Conservation (phyloP, 805 yeast genomes). For the Wickerhamiella azymoides region DNA sequence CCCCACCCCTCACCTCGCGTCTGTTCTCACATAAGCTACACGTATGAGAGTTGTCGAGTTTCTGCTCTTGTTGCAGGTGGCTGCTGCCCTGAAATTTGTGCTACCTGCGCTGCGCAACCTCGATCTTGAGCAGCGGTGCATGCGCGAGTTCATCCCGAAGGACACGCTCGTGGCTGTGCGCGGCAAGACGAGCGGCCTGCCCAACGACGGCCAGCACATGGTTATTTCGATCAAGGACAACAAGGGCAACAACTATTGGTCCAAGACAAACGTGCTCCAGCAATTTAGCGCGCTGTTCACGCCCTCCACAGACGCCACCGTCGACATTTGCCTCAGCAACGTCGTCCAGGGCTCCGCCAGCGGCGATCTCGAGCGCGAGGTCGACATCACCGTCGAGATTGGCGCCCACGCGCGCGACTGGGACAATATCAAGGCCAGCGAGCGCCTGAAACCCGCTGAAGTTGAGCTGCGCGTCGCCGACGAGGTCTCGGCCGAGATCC, state of each 20-base stretch:
- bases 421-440: constrained; percentile 86
- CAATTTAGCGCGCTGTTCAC: constrained; percentile 67
- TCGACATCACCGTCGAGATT: constrained; percentile 84
- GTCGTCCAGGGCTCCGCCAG: constrained; percentile 28
- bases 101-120: constrained; percentile 21
- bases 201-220: constrained; percentile 79
- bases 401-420: constrained; percentile 98
- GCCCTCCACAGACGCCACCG: constrained; percentile 65
- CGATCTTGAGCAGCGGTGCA: constrained; percentile 47
- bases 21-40: constrained; percentile 4
- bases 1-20: no score
- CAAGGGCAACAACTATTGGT: constrained; percentile 73
- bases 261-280: constrained; percentile 63
- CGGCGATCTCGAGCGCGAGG: constrained; percentile 42
- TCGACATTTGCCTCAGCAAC: constrained; percentile 87
- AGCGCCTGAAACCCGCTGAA: constrained; percentile 85
- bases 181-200: constrained; percentile 55
- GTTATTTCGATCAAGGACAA: constrained; percentile 51
- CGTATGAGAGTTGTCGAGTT: constrained; percentile 10
- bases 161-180: constrained; percentile 82
- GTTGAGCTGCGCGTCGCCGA: constrained; percentile 77
- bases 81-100: constrained; percentile 22
- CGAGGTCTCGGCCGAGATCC: constrained; percentile 73
- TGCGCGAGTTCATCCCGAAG: constrained; percentile 78
- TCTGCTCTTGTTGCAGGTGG: constrained; percentile 12